Percentiles rank a stretch among this genome's conserved stretches.
Evolutionary conservation across 371 early-diverging fungal genomes (phyloP).

Genomic region (Phascolomyces articulosus): DNA sequence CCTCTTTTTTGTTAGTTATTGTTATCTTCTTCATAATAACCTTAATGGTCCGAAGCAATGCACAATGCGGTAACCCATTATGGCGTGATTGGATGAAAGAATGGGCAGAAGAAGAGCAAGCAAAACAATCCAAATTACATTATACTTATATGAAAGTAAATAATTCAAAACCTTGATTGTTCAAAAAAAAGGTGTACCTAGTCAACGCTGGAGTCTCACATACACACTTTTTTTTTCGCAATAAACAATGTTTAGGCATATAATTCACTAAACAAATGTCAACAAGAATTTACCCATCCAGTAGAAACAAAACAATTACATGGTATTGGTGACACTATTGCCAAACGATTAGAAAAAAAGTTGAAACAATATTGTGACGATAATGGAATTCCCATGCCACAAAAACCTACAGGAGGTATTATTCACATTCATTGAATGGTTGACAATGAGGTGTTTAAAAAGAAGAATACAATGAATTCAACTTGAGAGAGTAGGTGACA

Average conservation of each 20-base stretch:
- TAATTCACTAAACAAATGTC: constrained; percentile 64
- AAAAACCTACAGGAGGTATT: constrained; percentile 2
- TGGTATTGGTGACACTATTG: constrained; percentile 69
- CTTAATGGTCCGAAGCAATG: constrained; percentile 1
- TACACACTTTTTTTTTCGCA: background rate
- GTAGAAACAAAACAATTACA: constrained; percentile 54
- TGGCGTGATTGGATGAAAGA: constrained; percentile 65
- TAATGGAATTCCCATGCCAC: constrained; percentile 55
- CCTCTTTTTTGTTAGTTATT: background rate
- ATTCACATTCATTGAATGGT: background rate
- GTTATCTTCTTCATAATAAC: background rate
- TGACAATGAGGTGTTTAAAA: too few relatives aligned
- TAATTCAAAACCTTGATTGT: too few relatives aligned
- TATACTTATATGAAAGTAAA: constrained; percentile 62
- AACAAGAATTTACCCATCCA: constrained; percentile 55
- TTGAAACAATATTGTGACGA: constrained; percentile 59
- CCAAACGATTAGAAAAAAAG: constrained; percentile 58
- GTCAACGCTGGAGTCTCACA: too few relatives aligned
- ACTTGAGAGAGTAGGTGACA: too few relatives aligned
- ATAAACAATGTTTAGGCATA: constrained; percentile 52
- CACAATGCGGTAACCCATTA: constrained; percentile 62
- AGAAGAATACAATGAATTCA: too few relatives aligned
- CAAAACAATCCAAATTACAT: constrained; percentile 39
- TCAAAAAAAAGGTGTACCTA: too few relatives aligned
- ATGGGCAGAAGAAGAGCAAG: constrained; percentile 49